Conservation (phyloP, 441 rosid species). For the Omphalea diandra region DNA sequence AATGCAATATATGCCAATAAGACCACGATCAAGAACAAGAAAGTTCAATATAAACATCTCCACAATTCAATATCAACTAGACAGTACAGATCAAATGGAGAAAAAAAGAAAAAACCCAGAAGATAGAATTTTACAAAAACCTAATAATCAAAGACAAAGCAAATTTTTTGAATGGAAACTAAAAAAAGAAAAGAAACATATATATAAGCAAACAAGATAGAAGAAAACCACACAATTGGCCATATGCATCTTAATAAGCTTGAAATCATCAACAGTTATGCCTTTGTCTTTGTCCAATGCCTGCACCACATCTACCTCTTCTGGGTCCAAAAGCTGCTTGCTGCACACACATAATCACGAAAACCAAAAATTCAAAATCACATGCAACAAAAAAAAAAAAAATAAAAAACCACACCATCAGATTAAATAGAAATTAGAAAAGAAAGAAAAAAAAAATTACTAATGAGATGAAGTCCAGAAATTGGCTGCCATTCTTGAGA, state of each 20-base stretch:
- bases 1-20: neutral
- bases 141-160: neutral
- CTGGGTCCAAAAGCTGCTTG: constrained; percentile 77
- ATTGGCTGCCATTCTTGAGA: constrained; percentile 67
- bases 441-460: constrained; percentile 30
- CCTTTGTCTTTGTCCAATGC: constrained; percentile 74
- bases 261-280: constrained; percentile 67
- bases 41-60: neutral
- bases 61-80: neutral
- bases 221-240: constrained; percentile 48
- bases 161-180: neutral
- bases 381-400: neutral
- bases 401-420: neutral
- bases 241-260: constrained; percentile 83
- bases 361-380: neutral
- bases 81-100: neutral
- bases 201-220: neutral
- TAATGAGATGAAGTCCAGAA: constrained; percentile 85
- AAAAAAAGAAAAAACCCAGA: neutral
- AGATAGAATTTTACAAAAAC: neutral
- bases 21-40: neutral
- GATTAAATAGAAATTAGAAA: constrained; percentile 2
- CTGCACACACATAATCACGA: constrained; percentile 28
- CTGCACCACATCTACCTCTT: constrained; percentile 68
- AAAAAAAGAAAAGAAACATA: constrained; percentile 7